phyloP scores from a whole-genome alignment of 1,139 yeast genomes.

The Geotrichum klebahnii region DNA sequence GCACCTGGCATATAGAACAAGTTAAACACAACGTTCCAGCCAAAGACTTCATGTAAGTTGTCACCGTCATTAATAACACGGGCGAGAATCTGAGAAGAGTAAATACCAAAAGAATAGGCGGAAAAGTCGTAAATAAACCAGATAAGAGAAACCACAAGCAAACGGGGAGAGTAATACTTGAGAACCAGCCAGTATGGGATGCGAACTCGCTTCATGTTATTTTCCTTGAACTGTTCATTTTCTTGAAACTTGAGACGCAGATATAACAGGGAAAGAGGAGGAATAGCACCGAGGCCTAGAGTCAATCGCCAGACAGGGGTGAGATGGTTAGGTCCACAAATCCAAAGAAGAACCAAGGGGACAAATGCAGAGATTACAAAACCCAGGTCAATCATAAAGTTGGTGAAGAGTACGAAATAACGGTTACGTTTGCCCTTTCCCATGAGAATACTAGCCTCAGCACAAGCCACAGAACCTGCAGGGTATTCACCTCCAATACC shows the following conservation, averaged over 20 bases:
- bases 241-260: slow-evolving; percentile 73
- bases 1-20: slow-evolving; percentile 89
- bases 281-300: slow-evolving; percentile 89
- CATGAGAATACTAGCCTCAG: slow-evolving; percentile 78
- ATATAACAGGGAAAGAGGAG: slow-evolving; percentile 73
- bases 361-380: slow-evolving; percentile 81
- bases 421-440: slow-evolving; percentile 82
- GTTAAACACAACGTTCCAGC: slow-evolving; percentile 89
- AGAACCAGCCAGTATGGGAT: slow-evolving; percentile 67
- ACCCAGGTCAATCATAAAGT: slow-evolving; percentile 81
- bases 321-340: slow-evolving; percentile 64
- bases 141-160: slow-evolving; percentile 62
- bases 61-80: slow-evolving; percentile 58
- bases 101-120: slow-evolving; percentile 80
- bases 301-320: slow-evolving; percentile 88
- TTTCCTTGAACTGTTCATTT: slow-evolving; percentile 63
- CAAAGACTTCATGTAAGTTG: slow-evolving; percentile 64
- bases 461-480: slow-evolving; percentile 87
- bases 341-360: slow-evolving; percentile 82
- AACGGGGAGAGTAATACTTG: slow-evolving; percentile 82
- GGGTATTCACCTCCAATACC: slow-evolving; percentile 85
- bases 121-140: slow-evolving; percentile 94
- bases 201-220: slow-evolving; percentile 59
- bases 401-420: slow-evolving; percentile 85
- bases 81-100: slow-evolving; percentile 63